These are phyloP conservation scores for Atalantia buxifolia DNA, from an alignment of 345 rosid genomes.

Conservation along the genomic window DNA sequence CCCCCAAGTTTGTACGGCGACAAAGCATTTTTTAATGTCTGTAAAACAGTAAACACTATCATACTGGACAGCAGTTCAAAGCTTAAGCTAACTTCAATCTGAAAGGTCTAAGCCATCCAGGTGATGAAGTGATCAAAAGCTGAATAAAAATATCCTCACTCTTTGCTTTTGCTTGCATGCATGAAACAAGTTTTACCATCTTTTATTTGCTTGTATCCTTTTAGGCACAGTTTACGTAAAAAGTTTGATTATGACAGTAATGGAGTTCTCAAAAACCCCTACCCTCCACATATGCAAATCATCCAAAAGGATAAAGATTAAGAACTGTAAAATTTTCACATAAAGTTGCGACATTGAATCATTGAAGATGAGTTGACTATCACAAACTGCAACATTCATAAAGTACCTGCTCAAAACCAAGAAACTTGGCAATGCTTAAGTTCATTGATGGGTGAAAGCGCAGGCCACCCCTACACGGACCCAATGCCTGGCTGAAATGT, in stretches of 20 bases:
- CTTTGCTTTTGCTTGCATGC: not conserved
- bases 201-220: constrained; percentile 6
- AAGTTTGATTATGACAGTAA: not conserved
- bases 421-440: constrained; percentile 88
- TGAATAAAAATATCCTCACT: not conserved
- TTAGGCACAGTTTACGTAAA: not conserved
- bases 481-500: constrained; percentile 91
- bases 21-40: constrained; percentile 95
- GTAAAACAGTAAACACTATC: constrained; percentile 16
- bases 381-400: constrained; percentile 11
- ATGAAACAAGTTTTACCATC: constrained; percentile 2
- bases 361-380: constrained; percentile 1
- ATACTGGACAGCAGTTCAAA: not conserved
- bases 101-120: not conserved
- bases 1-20: constrained; percentile 98
- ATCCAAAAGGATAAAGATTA: not conserved
- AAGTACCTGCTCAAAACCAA: constrained; percentile 92
- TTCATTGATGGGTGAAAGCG: constrained; percentile 93
- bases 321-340: not conserved
- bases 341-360: constrained; percentile 6
- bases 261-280: not conserved
- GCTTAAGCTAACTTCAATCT: not conserved
- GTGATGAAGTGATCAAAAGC: not conserved
- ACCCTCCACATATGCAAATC: not conserved
- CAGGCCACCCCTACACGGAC: constrained; percentile 97